Base-by-base conservation (phyloP, 768 basidiomycete genomes). In the Termitomyces sp. region DNA sequence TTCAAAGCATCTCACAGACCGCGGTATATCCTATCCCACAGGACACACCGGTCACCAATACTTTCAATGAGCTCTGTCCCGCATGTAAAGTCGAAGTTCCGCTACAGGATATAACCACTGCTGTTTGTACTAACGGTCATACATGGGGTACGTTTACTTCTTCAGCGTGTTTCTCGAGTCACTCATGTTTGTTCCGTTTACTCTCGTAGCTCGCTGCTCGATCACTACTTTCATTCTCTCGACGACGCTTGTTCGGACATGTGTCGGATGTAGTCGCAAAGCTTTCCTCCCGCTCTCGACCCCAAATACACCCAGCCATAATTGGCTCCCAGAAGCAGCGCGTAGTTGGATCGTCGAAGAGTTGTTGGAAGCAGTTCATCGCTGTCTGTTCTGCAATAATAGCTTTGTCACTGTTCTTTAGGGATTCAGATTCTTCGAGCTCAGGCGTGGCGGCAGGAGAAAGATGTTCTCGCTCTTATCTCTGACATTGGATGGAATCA, bases 251-350 rank as follows among this genome's bases (percentile, higher is more conserved):
- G 88, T 91, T 39, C 83, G 90, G 60, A 92, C 91, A 18, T 94
- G 92, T 71, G 76, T 92, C 33, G 89, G 90, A 53, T 94, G 92
- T 69, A 83, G 83, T 68, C 81, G 91, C 64, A 94, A 93, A 72
- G 89, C 91, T 20, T 84, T 92, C 66, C 78, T 90, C 15, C 85
- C 90, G n/a, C 74, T 79, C 35, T 82, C 82, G 12, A 70, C 68
- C 55, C 63, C 71, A 63, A 63, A 68, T 62, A 61, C 66, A 48
- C 68, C 65, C 67, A 73, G 63, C 68, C 73, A 65, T 49, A 79
- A 68, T 58, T 81, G 80, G 77, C 70, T 86, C 7, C 83, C 84
- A 2, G 58, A 68, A 11, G 75, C 79, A 18, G 84, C 81, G 13
- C 76, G 74, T 35, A 84, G 87, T 35, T 89, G 87, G 88, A 72